Conservation (phyloP, 805 yeast genomes). For the Suhomyces faveliae region DNA sequence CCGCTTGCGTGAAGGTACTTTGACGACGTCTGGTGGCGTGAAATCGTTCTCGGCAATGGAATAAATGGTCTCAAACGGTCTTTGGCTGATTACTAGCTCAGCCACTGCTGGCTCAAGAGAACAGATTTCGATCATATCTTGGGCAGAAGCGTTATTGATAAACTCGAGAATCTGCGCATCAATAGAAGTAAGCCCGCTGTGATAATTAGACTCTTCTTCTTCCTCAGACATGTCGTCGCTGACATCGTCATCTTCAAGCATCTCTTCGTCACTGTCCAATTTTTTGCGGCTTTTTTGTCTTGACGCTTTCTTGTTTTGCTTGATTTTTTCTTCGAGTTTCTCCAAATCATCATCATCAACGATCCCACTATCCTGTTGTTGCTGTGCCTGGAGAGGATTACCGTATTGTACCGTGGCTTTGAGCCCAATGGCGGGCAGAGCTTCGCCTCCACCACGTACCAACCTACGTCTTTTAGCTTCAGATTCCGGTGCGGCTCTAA, state of each 20-base stretch:
- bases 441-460: slow-evolving; percentile 25
- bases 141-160: slow-evolving; percentile 70
- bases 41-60: slow-evolving; percentile 60
- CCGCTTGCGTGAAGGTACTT: slow-evolving; percentile 26
- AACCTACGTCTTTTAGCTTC: slow-evolving; percentile 34
- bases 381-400: neutral
- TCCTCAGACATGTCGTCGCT: slow-evolving; percentile 53
- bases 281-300: slow-evolving; percentile 7
- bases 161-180: slow-evolving; percentile 71
- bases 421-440: neutral
- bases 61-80: slow-evolving; percentile 68
- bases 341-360: slow-evolving; percentile 36
- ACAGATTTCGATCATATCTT: slow-evolving; percentile 79
- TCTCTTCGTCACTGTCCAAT: slow-evolving; percentile 37
- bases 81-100: slow-evolving; percentile 52
- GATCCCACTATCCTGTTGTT: neutral
- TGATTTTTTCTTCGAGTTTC: slow-evolving; percentile 38
- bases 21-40: slow-evolving; percentile 30
- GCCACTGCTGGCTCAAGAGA: slow-evolving; percentile 69
- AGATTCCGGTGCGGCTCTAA: slow-evolving; percentile 18
- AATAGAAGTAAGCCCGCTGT: slow-evolving; percentile 45
- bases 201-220: slow-evolving; percentile 33
- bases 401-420: neutral
- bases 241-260: slow-evolving; percentile 39
- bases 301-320: slow-evolving; percentile 28